A percentile compares a stretch with the other conserved stretches of the same genome.
Evolutionary conservation across 2,329 filamentous ascomycete species (phyloP).

Genomic region (Ophiosphaerella narmari): DNA sequence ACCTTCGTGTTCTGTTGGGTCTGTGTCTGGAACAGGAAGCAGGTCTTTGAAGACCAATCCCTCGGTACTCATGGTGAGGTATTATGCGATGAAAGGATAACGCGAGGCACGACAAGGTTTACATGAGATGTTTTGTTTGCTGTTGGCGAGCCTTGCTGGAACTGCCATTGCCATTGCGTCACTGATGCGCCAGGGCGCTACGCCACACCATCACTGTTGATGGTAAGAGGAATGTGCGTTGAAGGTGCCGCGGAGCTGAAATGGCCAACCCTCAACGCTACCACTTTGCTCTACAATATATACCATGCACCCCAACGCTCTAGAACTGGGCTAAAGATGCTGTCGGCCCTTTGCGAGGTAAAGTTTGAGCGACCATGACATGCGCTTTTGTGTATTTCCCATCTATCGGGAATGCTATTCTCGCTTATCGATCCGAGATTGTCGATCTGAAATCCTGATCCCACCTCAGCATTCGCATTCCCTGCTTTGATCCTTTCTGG

Average conservation of each 20-base stretch:
- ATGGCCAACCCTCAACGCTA: not conserved
- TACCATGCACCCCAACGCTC: too few relatives aligned
- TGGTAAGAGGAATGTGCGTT: not conserved
- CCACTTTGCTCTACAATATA: too few relatives aligned
- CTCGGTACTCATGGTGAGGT: conserved; percentile 33
- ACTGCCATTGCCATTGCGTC: conserved; percentile 18
- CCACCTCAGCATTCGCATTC: not conserved
- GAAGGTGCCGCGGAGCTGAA: not conserved
- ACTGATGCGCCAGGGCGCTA: conserved; percentile 19
- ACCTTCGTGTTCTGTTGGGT: conserved; percentile 34
- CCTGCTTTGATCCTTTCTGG: conserved; percentile 3
- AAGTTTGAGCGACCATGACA: not conserved
- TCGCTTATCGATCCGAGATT: conserved; percentile 19
- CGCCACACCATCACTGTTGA: conserved; percentile 17
- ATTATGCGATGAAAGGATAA: not conserved
- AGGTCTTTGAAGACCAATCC: conserved; percentile 44
- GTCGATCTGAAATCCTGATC: conserved; percentile 5
- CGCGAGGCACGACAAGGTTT: not conserved
- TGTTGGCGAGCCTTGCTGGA: conserved; percentile 3
- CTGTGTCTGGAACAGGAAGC: conserved; percentile 40
- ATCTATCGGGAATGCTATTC: conserved; percentile 11
- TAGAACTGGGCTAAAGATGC: too few relatives aligned
- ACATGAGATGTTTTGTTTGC: conserved; percentile 5
- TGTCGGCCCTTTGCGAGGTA: not conserved
- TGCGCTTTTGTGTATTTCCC: conserved; percentile 4